Base-by-base conservation (phyloP, 768 basidiomycete species). In the Trametes coccinea region DNA sequence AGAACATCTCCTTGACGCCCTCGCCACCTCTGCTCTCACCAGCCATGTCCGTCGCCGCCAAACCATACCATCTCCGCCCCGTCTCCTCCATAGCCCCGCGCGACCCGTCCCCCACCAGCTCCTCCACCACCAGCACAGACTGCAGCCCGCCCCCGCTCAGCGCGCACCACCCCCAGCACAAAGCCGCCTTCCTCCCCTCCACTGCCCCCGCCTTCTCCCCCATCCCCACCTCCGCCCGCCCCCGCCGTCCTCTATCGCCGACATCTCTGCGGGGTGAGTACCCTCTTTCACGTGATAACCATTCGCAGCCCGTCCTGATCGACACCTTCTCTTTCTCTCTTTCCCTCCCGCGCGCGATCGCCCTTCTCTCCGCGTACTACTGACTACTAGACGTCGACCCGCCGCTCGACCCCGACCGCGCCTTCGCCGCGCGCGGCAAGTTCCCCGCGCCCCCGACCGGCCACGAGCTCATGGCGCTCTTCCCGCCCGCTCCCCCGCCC, bases 391-490 rank as follows among this genome's bases (percentile, higher is more conserved):
- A 90, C 71, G 77, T 90, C 66, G 87, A 89, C 70, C 79, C 89
- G 51, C 76, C 82, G 0, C 82, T 83, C 60, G 76, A 80, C 43
- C 57, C 34, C 13, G 63, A 44, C 17, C 76, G 79, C 57, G 82
- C 81, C 65, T 75, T 79, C 60, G 71, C 75, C 3, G 74, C 80
- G 2, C 78, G 86, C 59, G 62, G 62, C 39, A 86, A 85, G 64
- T 89, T 84, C 70, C 90, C 90, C 16, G 83, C 87, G 0, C 90
- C 90, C 1, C 87, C 89, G 4, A 90, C 88, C 0, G 90, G 90
- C 2, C 90, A 92, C 66, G 89, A 92, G 66, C 81, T 92, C 67
- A 92, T 92, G 90, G 88, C 88, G 13, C 82, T 92, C 77, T 92
- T 92, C 70, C 90, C 90, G 0, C 82, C 90, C 5, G 77, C 84